Evolutionary conservation across 192 early-diverging fungal species (phyloP), one percentile per base, ranked within the genome.

Genomic region (Entomortierella lignicola): DNA sequence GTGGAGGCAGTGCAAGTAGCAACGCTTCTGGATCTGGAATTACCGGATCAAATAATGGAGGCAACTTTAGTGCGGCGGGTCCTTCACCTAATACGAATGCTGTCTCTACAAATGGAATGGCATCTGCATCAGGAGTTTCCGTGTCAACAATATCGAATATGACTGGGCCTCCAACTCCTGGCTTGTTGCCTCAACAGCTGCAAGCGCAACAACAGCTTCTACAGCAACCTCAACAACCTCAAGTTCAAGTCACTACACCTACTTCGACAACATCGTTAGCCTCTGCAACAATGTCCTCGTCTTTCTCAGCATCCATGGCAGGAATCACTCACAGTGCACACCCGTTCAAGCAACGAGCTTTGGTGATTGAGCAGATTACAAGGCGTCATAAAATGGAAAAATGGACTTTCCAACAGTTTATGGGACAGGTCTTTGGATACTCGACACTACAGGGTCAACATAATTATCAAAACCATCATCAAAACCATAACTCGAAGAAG

Each of bases 371-470:
- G 32, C 75, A 70, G 41, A 79, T 79, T 31, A 31, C 67, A 10
- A 64, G 41, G 32, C 53, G 75, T 8, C 75, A 79, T 34, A 79
- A 79, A 63, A 44, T 70, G 1, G 75, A 79, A 20, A 79, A 79
- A 32, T 79, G 75, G 75, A 79, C 75, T 0, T 79, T 66, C 42
- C 75, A 79, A 51, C 75, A 79, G 32, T 79, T 79, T 55, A 79
- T 79, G 75, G 75, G 70, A 48, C 66, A 60, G 2, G 67, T 79
- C 18, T 79, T 79, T 79, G 75, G 75, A 20, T 79, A 70, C 52
- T 69, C 75, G 10, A 69, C 48, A 2, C 27, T 52, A 4, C 66
- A 55, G 20, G 20, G 20, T 2, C 60, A 71, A 15, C 60, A 20
- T 32, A 51, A 70, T 18, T 56, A n/a, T 21, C 55, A 41, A 53